Conservation (phyloP, 192 early-diverging fungal species). For the Entrophospora sp. region DNA sequence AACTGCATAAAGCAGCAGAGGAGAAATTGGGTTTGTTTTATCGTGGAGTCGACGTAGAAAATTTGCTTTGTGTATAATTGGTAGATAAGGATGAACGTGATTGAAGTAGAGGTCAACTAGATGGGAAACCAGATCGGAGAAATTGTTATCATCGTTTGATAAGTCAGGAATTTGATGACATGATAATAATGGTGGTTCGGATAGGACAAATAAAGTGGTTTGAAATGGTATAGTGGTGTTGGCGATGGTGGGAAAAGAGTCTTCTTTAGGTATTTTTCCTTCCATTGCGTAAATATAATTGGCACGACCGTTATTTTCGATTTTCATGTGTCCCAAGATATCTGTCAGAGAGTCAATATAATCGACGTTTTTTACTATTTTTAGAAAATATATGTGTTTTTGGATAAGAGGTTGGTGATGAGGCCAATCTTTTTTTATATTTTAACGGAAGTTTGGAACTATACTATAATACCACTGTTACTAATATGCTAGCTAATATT, state of each 20-base stretch:
- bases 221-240: too few relatives aligned
- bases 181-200: background rate
- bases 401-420: background rate
- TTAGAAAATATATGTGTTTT: background rate
- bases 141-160: background rate
- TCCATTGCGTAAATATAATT: background rate
- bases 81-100: slow-evolving; percentile 41
- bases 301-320: background rate
- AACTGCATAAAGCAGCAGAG: slow-evolving; percentile 41
- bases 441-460: too few relatives aligned
- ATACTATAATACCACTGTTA: too few relatives aligned
- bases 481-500: too few relatives aligned
- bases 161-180: background rate
- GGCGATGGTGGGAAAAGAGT: too few relatives aligned
- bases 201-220: background rate
- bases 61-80: slow-evolving; percentile 38
- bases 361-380: background rate
- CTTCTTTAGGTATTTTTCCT: background rate
- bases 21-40: slow-evolving; percentile 33
- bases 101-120: slow-evolving; percentile 39
- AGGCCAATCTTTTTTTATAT: too few relatives aligned
- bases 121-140: background rate
- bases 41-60: slow-evolving; percentile 38
- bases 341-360: background rate
- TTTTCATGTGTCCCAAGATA: background rate